Evolutionary conservation across 768 basidiomycete genomes (phyloP), one percentile per base, ranked within the genome.

Genomic region (Boletus vinaceobasis): DNA sequence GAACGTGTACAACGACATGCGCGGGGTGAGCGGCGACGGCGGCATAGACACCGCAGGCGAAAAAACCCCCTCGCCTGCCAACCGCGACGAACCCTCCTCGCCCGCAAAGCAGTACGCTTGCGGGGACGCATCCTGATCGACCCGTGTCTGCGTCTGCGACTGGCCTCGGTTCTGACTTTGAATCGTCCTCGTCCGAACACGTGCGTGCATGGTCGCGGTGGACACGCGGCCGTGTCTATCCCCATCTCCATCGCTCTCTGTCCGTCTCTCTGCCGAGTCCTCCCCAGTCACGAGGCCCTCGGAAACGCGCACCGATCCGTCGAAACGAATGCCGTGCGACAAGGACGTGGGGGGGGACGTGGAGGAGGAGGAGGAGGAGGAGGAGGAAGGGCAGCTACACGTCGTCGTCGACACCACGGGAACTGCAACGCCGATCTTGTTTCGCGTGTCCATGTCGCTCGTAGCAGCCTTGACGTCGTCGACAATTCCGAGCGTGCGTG

Each of bases 391-490:
- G 15, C 31, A 48, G 1, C 17, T 4, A 26, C 21, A 33, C 50
- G 23, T 9, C 17, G 13, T 17, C 17, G 4, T 43, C 39, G 29
- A 43, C 11, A 23, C 26, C 17, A 43, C 43, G n/a, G 52, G 53
- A 5, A 43, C 39, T 6, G 36, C 45, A 29, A 47, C 43, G 11
- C 19, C 6, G 0, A 48, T 17, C 35, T 48, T 27, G 36, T 19
- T n/a, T n/a, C 13, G 50, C 7, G 21, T 23, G 23, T 53, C 43
- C 2, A 43, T 68, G 60, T 86, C 87, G 68, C 79, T 83, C 26
- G 87, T 89, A 13, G 87, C 85, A 0, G 88, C 86, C 66, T 85
- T 86, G 48, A 85, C 83, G 56, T 81, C 80, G 69, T 90, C 88
- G 58, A 88, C 79, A 50, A 89, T 79, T 33, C 89, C 90, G 48